Percentiles rank a stretch among this genome's conserved stretches.
These are phyloP conservation scores for Diplodia sapinea DNA, from an alignment of 2,329 filamentous ascomycete species.

Conservation along the genomic window DNA sequence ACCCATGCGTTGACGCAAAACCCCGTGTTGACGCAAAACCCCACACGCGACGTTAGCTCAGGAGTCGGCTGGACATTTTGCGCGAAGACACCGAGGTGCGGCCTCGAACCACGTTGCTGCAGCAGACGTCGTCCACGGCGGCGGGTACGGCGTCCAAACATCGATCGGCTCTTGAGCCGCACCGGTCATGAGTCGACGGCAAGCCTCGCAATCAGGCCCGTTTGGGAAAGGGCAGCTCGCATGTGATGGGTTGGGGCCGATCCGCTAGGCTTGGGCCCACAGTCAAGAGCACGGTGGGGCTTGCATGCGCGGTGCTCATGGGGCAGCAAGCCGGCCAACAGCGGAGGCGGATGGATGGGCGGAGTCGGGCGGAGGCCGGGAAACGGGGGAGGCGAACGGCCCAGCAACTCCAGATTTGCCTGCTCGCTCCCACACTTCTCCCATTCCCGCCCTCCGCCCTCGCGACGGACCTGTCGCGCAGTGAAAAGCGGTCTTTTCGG, in stretches of 20 bases:
- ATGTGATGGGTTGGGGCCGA: conserved; percentile 24
- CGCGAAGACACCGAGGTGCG: neutral
- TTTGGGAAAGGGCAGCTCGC: neutral
- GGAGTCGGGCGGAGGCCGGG: conserved; percentile 9
- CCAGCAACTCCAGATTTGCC: conserved; percentile 1
- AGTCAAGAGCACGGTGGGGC: neutral
- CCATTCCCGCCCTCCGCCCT: too few species aligned
- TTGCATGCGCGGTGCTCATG: conserved; percentile 6
- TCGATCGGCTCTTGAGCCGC: neutral
- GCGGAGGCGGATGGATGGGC: neutral
- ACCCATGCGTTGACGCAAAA: too few species aligned
- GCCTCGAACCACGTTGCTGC: neutral
- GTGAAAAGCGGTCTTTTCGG: neutral
- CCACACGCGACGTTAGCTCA: too few species aligned
- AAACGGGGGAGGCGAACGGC: neutral
- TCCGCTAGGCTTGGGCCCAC: conserved; percentile 4
- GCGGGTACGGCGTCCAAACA: neutral
- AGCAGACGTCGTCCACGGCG: neutral
- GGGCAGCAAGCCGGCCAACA: neutral
- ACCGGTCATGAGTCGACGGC: neutral
- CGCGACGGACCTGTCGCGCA: too few species aligned
- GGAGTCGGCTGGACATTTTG: neutral
- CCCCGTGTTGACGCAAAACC: too few species aligned
- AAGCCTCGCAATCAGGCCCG: neutral
- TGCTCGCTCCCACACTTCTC: neutral